These are phyloP conservation scores for Schizophyllum amplum DNA, from an alignment of 1,284 basidiomycete species.

Conservation along the genomic window DNA sequence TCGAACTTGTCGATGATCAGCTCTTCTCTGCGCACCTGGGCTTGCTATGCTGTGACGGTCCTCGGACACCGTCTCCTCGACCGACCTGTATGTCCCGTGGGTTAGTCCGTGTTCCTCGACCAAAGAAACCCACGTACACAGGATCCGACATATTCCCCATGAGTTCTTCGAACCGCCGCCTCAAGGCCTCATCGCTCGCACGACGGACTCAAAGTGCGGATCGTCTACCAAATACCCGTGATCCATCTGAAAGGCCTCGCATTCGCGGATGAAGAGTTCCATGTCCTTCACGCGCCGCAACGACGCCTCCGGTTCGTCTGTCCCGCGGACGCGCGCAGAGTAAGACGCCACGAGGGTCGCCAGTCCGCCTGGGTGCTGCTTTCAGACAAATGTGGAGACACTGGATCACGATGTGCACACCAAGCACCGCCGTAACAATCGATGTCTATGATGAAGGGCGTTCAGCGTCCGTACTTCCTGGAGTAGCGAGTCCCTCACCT, in stretches of 20 bases:
- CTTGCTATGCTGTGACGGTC: too few species aligned
- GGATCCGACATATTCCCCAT: conserved; percentile 22
- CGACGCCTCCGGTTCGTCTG: conserved; percentile 57
- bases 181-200: conserved; percentile 20
- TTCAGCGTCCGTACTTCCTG: not conserved
- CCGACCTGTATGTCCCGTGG: too few species aligned
- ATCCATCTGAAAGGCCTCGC: conserved; percentile 48
- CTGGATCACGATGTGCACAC: conserved; percentile 14
- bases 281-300: conserved; percentile 45
- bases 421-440: conserved; percentile 29
- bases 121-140: not conserved
- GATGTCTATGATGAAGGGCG: conserved; percentile 21
- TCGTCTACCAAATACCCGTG: conserved; percentile 31
- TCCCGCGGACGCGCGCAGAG: conserved; percentile 57
- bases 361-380: conserved; percentile 37
- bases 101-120: too few species aligned
- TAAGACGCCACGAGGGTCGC: conserved; percentile 63
- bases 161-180: conserved; percentile 29
- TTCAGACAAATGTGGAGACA: not conserved
- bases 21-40: too few species aligned
- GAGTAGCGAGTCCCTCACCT: conserved; percentile 22
- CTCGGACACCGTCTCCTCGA: too few species aligned
- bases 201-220: conserved; percentile 9
- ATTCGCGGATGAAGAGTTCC: conserved; percentile 56
- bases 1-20: too few species aligned